Percentiles rank a stretch among this genome's conserved stretches.
Evolutionary conservation across 108 stramenopile genomes (phyloP).

Genomic region (Pseudonitzschia pungens): DNA sequence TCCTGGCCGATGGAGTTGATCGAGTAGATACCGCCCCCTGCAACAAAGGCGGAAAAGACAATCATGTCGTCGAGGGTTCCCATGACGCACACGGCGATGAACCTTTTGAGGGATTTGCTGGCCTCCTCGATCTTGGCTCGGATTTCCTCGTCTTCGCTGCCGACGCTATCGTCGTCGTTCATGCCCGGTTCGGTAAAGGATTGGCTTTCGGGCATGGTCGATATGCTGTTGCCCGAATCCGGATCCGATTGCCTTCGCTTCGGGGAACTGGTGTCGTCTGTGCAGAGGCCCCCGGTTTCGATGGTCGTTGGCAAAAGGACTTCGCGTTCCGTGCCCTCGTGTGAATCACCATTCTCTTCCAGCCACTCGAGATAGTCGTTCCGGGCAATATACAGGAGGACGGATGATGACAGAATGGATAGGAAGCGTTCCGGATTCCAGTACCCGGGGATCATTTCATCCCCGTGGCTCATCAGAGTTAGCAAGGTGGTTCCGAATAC

Average conservation of each 20-base stretch:
- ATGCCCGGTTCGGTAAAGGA: background rate
- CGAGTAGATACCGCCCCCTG: background rate
- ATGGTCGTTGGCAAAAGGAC: background rate
- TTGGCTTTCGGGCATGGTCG: background rate
- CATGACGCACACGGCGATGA: constrained; percentile 5
- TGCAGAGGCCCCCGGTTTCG: too few species aligned
- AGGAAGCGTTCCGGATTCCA: constrained; percentile 15
- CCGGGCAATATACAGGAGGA: constrained; percentile 6
- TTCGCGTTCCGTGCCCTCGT: background rate
- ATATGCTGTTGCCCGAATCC: background rate
- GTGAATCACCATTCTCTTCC: background rate
- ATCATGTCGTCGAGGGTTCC: constrained; percentile 17
- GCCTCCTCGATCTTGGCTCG: constrained; percentile 8
- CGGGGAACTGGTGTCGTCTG: too few species aligned
- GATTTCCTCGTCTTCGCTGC: background rate
- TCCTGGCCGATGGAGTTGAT: too few species aligned
- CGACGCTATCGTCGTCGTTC: background rate
- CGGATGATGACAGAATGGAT: background rate
- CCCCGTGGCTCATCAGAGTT: background rate
- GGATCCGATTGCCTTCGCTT: too few species aligned
- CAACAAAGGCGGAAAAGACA: constrained; percentile 14
- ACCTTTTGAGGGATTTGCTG: constrained; percentile 6
- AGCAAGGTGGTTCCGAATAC: background rate
- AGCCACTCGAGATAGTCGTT: constrained; percentile 3
- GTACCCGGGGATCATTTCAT: background rate